Base-by-base conservation (phyloP, 1,284 basidiomycete species). In the Ustilago esculenta region DNA sequence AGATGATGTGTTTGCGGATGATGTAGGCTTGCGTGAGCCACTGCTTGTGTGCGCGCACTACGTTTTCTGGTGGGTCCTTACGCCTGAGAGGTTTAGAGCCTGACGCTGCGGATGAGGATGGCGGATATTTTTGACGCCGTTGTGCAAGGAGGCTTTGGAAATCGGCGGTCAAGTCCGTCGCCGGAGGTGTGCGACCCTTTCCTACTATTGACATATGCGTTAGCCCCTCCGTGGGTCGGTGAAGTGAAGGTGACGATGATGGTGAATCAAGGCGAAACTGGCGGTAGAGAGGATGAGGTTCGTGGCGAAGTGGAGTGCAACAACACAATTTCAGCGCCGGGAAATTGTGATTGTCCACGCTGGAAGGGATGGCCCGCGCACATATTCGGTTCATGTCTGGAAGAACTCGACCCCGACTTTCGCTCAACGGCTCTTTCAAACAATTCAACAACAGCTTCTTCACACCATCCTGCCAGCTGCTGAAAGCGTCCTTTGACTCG, bases 21-120 rank as follows among this genome's bases (percentile, higher is more conserved):
- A 64, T 49, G 48, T 70, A 69, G 17, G 71, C 71, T 36, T 73
- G 66, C 1, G 17, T 30, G 5, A 70, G 54, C 71, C 71, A 73
- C 32, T 71, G 68, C 53, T 52, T 51, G 43, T 66, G 57, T 4
- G 61, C 68, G 8, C 41, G 37, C 6, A 66, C 63, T 14, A 71
- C 67, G 35, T 64, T 60, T 18, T 55, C 55, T 18, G 68, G 57
- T 17, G 57, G 68, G 42, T 66, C 68, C 21, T 39, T 61, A 34
- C 61, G 68, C 15, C 50, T 65, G 18, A 55, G 46, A 6, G 24
- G 20, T 34, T 59, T 52, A 8, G 52, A 49, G 1, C 49, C 43
- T 14, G 54, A 51, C 12, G 51, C 50, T 25, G 47, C 27, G 11
- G 58, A 53, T 7, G 67, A 70, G 0, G 61, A 56, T 21, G 68